Percentiles rank a stretch among this genome's conserved stretches.
Evolutionary conservation across 1,139 yeast genomes (phyloP).

Genomic region (Pichia sp.): DNA sequence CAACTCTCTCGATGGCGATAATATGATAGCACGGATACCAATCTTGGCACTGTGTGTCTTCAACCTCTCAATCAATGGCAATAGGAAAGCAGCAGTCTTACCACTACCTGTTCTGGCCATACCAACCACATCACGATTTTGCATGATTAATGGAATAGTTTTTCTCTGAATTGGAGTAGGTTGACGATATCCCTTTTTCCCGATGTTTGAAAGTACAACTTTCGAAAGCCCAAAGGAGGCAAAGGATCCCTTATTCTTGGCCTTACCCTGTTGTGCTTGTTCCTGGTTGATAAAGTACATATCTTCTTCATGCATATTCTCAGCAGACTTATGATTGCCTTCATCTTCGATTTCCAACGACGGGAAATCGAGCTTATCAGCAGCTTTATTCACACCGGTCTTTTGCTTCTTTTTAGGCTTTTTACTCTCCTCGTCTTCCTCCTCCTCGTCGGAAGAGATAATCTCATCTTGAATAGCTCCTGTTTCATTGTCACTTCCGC

Average conservation of each 20-base stretch:
- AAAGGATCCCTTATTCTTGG: constrained; percentile 57
- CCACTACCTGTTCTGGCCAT: constrained; percentile 99
- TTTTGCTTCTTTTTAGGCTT: constrained; percentile 21
- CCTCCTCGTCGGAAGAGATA: constrained; percentile 41
- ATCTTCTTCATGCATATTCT: constrained; percentile 27
- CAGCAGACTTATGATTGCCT: constrained; percentile 34
- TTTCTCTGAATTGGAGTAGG: constrained; percentile 98
- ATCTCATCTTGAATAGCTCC: constrained; percentile 57
- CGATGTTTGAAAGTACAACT: constrained; percentile 61
- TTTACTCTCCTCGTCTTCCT: constrained; percentile 17
- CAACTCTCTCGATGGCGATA: constrained; percentile 92
- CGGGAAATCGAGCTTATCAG: constrained; percentile 45
- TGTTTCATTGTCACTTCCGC: constrained; percentile 32
- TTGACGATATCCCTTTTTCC: constrained; percentile 82
- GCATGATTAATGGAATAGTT: constrained; percentile 84
- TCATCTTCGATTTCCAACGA: constrained; percentile 63
- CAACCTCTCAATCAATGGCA: constrained; percentile 84
- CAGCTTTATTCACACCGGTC: constrained; percentile 20
- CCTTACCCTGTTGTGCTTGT: constrained; percentile 61
- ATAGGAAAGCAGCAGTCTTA: constrained; percentile 95
- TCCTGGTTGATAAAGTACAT: constrained; percentile 41
- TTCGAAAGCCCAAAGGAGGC: constrained; percentile 87
- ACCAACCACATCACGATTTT: constrained; percentile 91
- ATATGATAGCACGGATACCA: constrained; percentile 82
- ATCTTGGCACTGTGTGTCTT: constrained; percentile 80